Evolutionary conservation across 2,329 filamentous ascomycete genomes (phyloP), one percentile per base, ranked within the genome.

Genomic region (Podosphaera leucotricha): DNA sequence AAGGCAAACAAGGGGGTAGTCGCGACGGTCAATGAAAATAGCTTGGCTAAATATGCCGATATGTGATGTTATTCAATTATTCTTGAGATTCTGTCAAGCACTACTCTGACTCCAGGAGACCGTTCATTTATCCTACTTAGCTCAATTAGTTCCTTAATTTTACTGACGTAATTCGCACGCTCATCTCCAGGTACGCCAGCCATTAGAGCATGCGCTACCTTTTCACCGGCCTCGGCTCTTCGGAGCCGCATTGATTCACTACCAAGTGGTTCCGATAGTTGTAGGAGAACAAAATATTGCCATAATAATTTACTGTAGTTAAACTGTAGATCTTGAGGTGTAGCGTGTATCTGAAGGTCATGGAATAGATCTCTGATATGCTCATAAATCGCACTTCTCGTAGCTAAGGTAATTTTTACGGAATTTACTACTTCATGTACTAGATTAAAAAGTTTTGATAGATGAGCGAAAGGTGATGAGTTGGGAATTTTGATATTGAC

Each of bases 221-320:
- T 50, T 24, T 55, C 53, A 10, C 54, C 56, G 22, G 57, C 57
- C 36, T 60, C 56, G 1, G 47, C 54, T 33, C 55, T 53, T 48
- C 58, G 59, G 7, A 50, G 44, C 43, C 57, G 52, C 45, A 58
- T 47, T 2, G 46, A 44, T 43, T 60, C 57, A 38, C 47, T 55
- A 1, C 57, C 57, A 6, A 55, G 50, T 19, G 54, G 55, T 43
- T 54, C 53, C 2, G 50, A 45, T 5, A 60, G 41, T 40, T 57
- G 54, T 16, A 60, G 33, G 2, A 54, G 6, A n/a, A 42, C 43
- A 38, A 58, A 55, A 28, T 53, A 57, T 0, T 45, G 45, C 10
- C 48, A 41, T 1, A 47, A 52, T 6, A 58, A 26, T n/a, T n/a
- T n/a, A n/a, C n/a, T n/a, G 1, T 49, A 48, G 10, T 5, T 20